Evolutionary conservation across 2,329 filamentous ascomycete genomes (phyloP), one percentile per base, ranked within the genome.

Genomic region (Cytospora leucostoma): DNA sequence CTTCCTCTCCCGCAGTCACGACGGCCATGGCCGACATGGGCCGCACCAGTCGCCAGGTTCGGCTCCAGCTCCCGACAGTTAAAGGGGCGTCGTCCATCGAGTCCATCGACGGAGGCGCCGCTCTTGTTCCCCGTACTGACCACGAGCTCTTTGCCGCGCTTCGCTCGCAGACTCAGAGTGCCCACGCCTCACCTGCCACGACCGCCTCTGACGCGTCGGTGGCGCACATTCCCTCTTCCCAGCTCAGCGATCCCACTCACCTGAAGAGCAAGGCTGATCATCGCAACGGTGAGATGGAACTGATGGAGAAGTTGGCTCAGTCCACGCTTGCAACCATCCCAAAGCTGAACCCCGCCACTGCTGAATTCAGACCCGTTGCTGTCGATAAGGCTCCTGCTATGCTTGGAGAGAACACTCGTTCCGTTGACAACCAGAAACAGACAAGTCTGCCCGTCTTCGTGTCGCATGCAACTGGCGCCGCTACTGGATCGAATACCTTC

Each of bases 71-170:
- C 32, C 51, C 55, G 1, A 51, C 56, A 27, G 11, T 54, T 7
- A 52, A 51, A n/a, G 34, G 52, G 15, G 62, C 55, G 57, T 27
- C 34, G 10, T 60, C 56, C 1, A 56, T 44, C 38, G 51, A 56
- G n/a, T 56, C 56, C 12, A 11, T 59, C 35, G 44, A 60, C n/a
- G 62, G 62, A n/a, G 44, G 57, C 21, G 56, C 34, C 52, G 13
- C 52, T 15, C 50, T 60, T 37, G 32, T 55, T 21, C 47, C 40
- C 21, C n/a, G 44, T 34, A 27, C 34, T 21, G 10, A 40, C 35
- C 35, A 49, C 15, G 51, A 56, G 17, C 33, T 57, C 13, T 56
- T 60, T 40, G 34, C 57, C 32, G 56, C 34, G 34, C 51, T 60
- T 38, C 57, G 33, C 27, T 35, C 49, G 47, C 38, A 51, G 47